Evolutionary conservation across 2,329 filamentous ascomycete species (phyloP).

Genomic region (Pseudocercospora cruenta): DNA sequence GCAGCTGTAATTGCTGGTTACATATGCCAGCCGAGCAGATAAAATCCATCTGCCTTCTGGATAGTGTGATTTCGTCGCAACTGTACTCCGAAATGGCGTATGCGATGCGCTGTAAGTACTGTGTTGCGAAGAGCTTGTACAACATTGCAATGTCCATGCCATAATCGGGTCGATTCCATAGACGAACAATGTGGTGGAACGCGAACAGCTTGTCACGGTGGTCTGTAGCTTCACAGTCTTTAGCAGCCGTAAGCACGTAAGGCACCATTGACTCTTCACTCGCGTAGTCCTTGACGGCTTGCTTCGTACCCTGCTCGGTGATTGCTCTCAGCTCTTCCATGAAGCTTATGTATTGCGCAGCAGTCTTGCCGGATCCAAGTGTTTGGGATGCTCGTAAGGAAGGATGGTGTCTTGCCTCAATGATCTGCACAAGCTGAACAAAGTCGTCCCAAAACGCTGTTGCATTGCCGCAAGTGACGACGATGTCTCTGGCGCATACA

Average conservation of each 20-base stretch:
- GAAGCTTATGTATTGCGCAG: constrained; percentile 25
- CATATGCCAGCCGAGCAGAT: constrained; percentile 22
- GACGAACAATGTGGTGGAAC: constrained; percentile 24
- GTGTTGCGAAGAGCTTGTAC: constrained; percentile 23
- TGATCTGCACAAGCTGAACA: constrained; percentile 20
- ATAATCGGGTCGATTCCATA: constrained; percentile 26
- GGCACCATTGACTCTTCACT: constrained; percentile 22
- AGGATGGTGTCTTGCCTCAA: constrained; percentile 19
- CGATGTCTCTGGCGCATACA: constrained; percentile 24
- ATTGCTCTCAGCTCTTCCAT: constrained; percentile 25
- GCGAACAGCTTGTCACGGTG: constrained; percentile 28
- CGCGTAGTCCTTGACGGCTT: constrained; percentile 26
- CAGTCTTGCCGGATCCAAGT: constrained; percentile 21
- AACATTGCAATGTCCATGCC: constrained; percentile 21
- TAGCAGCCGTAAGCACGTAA: constrained; percentile 25
- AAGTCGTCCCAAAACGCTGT: constrained; percentile 26
- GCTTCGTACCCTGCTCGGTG: constrained; percentile 23
- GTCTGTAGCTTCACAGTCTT: constrained; percentile 28
- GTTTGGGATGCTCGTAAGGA: constrained; percentile 15
- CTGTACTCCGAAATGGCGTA: constrained; percentile 26
- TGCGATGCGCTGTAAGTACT: constrained; percentile 26
- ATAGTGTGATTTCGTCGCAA: constrained; percentile 23
- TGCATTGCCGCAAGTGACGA: constrained; percentile 23
- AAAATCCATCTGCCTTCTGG: constrained; percentile 23
- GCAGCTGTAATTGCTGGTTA: constrained; percentile 23